Percentiles rank a stretch among this genome's conserved stretches.
Evolutionary conservation across 257 asterid species (phyloP).

Genomic region (Solanum piurae): DNA sequence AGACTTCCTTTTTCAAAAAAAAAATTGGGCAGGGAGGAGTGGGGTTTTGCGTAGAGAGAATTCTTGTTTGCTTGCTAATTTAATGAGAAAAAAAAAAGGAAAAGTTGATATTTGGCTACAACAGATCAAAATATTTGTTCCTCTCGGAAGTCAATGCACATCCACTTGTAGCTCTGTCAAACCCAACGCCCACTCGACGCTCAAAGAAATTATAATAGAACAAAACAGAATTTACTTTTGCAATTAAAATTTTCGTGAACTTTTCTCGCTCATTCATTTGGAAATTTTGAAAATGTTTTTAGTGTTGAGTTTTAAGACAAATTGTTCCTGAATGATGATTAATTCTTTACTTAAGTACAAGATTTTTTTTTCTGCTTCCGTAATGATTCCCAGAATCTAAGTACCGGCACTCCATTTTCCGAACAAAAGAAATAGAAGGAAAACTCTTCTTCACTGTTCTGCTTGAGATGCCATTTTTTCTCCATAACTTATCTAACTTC

Average conservation of each 20-base stretch:
- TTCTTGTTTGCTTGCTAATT: not conserved
- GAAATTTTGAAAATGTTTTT: not conserved
- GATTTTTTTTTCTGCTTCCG: not conserved
- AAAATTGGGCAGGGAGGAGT: not conserved
- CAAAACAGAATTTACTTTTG: not conserved
- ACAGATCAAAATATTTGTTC: not conserved
- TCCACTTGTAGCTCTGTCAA: not conserved
- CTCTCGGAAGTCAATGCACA: not conserved
- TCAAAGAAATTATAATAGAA: not conserved
- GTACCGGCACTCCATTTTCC: not conserved
- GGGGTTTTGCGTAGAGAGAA: not conserved
- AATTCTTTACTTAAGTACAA: not conserved
- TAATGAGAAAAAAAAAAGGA: not conserved
- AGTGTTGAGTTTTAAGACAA: not conserved
- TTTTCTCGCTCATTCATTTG: not conserved
- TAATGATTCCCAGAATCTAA: not conserved
- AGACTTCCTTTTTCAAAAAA: not conserved
- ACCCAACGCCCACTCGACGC: not conserved
- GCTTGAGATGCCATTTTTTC: not conserved
- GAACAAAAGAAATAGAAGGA: not conserved
- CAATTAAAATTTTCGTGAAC: not conserved
- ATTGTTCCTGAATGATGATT: not conserved
- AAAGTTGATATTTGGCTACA: not conserved
- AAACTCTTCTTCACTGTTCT: not conserved
- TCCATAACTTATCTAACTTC: not conserved